A percentile compares a stretch with the other conserved stretches of the same genome.
Conservation (phyloP, 129 eudicot genomes). For the Tagetes patula region DNA sequence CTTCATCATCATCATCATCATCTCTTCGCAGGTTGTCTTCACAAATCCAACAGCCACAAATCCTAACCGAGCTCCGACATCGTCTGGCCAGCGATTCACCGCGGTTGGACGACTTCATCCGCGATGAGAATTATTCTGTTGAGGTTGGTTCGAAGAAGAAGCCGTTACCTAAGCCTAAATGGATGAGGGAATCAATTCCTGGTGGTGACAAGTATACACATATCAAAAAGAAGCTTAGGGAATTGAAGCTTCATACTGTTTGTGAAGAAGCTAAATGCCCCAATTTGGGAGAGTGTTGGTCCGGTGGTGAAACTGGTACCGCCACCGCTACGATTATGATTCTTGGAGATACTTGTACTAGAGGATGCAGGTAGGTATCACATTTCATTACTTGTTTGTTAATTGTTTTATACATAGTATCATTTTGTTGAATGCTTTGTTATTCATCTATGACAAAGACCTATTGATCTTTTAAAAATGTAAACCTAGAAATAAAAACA, state of each 20-base stretch:
- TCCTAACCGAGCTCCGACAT: conserved; percentile 76
- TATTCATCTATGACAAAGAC: not conserved
- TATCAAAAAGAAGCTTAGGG: conserved; percentile 69
- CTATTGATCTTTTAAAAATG: no score
- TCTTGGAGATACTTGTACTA: conserved; percentile 93
- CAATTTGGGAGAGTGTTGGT: conserved; percentile 98
- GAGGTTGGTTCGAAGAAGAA: conserved; percentile 97
- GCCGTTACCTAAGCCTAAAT: conserved; percentile 89
- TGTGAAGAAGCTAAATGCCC: conserved; percentile 97
- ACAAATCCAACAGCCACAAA: conserved; percentile 42
- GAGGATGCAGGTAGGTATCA: conserved; percentile 78
- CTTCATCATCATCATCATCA: no score
- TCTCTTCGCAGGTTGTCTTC: conserved; percentile 35
- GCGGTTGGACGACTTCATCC: conserved; percentile 50
- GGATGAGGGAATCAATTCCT: conserved; percentile 94
- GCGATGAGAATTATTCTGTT: conserved; percentile 58
- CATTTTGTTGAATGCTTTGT: not conserved
- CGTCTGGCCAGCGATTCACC: conserved; percentile 82
- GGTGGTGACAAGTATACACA: conserved; percentile 90
- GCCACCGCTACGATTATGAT: conserved; percentile 99
- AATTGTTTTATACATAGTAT: not conserved
- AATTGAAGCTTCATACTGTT: conserved; percentile 80
- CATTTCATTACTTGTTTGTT: no score
- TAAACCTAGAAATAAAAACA: not conserved
- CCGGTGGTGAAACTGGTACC: conserved; percentile 96